Base-by-base conservation (phyloP, 208 protist species). In the Vickermania spadyakhi region DNA sequence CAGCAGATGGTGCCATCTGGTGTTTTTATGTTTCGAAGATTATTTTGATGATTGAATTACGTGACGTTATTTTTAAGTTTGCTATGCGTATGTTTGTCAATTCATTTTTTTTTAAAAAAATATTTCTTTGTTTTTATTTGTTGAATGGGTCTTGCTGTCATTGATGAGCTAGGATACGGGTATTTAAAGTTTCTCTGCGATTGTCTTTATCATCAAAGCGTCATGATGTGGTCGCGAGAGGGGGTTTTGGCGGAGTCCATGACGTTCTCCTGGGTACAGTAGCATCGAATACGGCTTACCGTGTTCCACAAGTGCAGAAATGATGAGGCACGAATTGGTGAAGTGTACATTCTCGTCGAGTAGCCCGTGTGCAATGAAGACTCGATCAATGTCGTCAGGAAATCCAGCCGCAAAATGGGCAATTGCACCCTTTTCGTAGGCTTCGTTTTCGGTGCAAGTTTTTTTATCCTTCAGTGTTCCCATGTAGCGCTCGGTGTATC, bases 291-390 rank as follows among this genome's bases (percentile, higher is more conserved):
- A 97, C 14, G 92, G 92, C 74, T 97, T 96, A 18, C 64, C 69
- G n/a, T 71, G 62, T 30, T 79, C 61, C 31, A 96, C 70, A 28
- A 98, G 66, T 0, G 81, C 78, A 14, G 83, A 73, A 14, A 97
- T 64, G 0, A 97, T 68, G 28, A 71, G 64, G 49, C 68, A 78
- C 27, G 81, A 89, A 75, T 98, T 63, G 13, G 30, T 59, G 59
- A 97, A 96, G 72, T 97, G 93, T 28, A 98, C 94, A 77, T 97
- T 97, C 61, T 98, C 94, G 68, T 98, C 94, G 21, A 91, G 75
- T 18, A 96, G 59, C 1, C 94, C 94, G 73, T 97, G 92, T 0
- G 95, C 80, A 52, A 98, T 82, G 62, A 92, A 86, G 3, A 98
- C 64, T 2, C 94, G 88, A 66, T 94, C 81, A 31, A 79, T 67